Conservation (phyloP, 1,139 yeast genomes). For the Debaryomycetaceae sp. region DNA sequence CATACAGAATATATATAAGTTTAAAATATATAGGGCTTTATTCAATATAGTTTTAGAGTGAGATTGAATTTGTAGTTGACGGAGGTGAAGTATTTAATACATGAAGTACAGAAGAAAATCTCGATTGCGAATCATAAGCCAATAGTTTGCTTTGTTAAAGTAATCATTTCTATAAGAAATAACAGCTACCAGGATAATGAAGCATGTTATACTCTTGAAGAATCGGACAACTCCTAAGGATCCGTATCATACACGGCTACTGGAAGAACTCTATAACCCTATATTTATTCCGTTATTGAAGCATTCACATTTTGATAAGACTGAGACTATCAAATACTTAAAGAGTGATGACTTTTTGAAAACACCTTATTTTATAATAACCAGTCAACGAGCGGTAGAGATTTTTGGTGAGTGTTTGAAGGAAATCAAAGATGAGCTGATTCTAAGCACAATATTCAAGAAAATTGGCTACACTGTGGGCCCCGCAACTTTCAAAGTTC, state of each 20-base stretch:
- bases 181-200: not conserved
- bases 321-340: constrained; percentile 41
- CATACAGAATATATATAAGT: too few species aligned
- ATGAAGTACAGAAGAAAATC: too few species aligned
- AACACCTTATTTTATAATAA: constrained; percentile 58
- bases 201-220: constrained; percentile 48
- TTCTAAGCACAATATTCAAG: constrained; percentile 25
- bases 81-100: too few species aligned
- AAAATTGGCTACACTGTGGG: constrained; percentile 85
- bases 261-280: constrained; percentile 33
- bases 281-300: constrained; percentile 66
- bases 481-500: constrained; percentile 74
- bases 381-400: constrained; percentile 92
- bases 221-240: constrained; percentile 66
- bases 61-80: too few species aligned
- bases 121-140: not conserved
- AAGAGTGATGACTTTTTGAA: constrained; percentile 34
- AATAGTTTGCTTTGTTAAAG: not conserved
- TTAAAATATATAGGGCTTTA: too few species aligned
- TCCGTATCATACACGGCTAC: constrained; percentile 50
- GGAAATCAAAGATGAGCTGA: constrained; percentile 12
- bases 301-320: constrained; percentile 55
- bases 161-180: not conserved
- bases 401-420: constrained; percentile 52
- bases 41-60: too few species aligned